Base-by-base conservation (phyloP, 2,329 filamentous ascomycete genomes). In the Cladosporium austrohemisphaericum region DNA sequence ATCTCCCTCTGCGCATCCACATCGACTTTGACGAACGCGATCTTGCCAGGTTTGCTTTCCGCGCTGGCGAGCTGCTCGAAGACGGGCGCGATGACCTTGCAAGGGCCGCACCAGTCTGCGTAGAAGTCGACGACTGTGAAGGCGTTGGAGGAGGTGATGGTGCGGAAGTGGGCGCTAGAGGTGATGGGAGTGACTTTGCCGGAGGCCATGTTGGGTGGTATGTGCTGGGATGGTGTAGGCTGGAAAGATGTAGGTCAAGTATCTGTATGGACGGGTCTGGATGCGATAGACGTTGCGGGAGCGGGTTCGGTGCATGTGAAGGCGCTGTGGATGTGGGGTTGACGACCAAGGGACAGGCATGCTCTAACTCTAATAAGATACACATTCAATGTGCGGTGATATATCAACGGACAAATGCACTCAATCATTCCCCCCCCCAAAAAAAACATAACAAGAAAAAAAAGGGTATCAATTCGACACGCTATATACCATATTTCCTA, bases 21-120 rank as follows among this genome's bases (percentile, higher is more conserved):
- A 51, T 80, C 74, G 25, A 80, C 72, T 66, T 80, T 78, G 55
- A 71, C 68, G 59, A 80, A 80, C 22, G 71, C 70, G 18, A 79
- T 64, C 31, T 67, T 68, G 13, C 70, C 69, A 0, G 70, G 67
- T 50, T 73, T 71, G 19, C 67, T 58, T 59, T 79, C 75, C 37
- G 71, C 69, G 46, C 74, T 69, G 51, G 76, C 77, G 48, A 79
- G 69, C 56, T 74, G 66, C 48, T 73, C 71, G 60, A 79, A 73
- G 54, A 74, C 66, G 23, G 77, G 77, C 3, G 71, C 71, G 48
- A 80, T 76, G 26, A 72, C 68, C 59, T 77, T 77, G 70, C 77
- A 80, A 22, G 77, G 77, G 2, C 76, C 76, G 61, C 77, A 79
- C 76, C 78, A 80, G 55, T 63, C 60, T 23, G 63, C 62, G 52